Evolutionary conservation across 148 eudicot species (phyloP).

Genomic region (Silene latifolia): DNA sequence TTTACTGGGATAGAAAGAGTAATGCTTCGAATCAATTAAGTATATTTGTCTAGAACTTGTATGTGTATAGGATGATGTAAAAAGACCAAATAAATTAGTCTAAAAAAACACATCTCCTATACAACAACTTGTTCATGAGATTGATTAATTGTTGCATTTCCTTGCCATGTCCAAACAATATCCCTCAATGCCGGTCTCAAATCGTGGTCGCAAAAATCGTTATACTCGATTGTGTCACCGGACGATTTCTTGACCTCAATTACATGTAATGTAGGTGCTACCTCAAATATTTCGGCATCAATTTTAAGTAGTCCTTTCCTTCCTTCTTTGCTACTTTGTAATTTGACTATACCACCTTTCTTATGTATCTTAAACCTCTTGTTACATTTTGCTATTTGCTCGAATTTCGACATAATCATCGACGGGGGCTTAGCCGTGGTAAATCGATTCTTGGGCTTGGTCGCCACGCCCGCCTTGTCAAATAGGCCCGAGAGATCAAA

Average conservation of each 20-base stretch:
- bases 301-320: conserved; percentile 63
- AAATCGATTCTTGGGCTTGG: conserved; percentile 41
- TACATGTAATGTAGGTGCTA: conserved; percentile 66
- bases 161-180: conserved; percentile 63
- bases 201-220: conserved; percentile 47
- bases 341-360: conserved; percentile 53
- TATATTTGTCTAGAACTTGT: not conserved
- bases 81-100: conserved; percentile 6
- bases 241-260: conserved; percentile 73
- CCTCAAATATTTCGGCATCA: conserved; percentile 78
- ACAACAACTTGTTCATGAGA: not conserved
- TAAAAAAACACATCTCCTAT: conserved; percentile 11
- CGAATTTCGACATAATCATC: conserved; percentile 50
- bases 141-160: conserved; percentile 14
- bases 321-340: conserved; percentile 60
- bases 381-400: conserved; percentile 48
- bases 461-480: conserved; percentile 22
- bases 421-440: conserved; percentile 42
- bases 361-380: conserved; percentile 46
- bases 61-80: conserved; percentile 10
- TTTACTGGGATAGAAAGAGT: too few relatives aligned
- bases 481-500: conserved; percentile 61
- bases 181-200: conserved; percentile 71
- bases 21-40: not conserved
- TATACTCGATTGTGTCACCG: conserved; percentile 75